Conservation (phyloP, 2,329 filamentous ascomycete genomes). For the Alternaria infectoria region DNA sequence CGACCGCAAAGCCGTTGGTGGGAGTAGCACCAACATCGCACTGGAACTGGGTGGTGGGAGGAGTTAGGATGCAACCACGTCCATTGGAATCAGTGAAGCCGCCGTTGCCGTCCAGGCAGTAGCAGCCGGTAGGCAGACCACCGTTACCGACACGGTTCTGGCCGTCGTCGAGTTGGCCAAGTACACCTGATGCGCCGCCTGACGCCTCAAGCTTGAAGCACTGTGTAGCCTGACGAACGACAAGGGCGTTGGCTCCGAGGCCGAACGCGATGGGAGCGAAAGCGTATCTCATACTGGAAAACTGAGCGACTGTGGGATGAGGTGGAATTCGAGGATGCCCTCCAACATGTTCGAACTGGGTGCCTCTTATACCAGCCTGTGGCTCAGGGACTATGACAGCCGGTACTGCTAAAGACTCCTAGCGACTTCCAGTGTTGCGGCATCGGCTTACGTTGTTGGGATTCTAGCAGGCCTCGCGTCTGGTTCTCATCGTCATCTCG, state of each 20-base stretch:
- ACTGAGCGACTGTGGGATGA: conserved; percentile 5
- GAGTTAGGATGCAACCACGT: conserved; percentile 68
- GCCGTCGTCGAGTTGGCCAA: conserved; percentile 68
- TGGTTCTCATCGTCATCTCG: conserved; percentile 6
- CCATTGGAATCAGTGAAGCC: conserved; percentile 62
- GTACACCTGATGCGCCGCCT: conserved; percentile 51
- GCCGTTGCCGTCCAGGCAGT: conserved; percentile 59
- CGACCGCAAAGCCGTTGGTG: conserved; percentile 63
- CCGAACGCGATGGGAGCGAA: conserved; percentile 25
- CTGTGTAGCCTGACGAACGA: conserved; percentile 24
- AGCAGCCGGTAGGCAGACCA: conserved; percentile 56
- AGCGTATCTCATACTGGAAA: conserved; percentile 29
- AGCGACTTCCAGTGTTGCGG: not conserved
- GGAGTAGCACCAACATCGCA: conserved; percentile 61
- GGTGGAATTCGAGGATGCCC: not conserved
- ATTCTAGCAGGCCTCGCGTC: not conserved
- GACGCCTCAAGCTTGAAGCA: conserved; percentile 26
- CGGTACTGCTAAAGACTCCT: not conserved
- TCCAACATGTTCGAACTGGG: not conserved
- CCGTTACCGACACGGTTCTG: conserved; percentile 66
- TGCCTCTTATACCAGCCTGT: not conserved
- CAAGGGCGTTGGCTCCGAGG: conserved; percentile 31
- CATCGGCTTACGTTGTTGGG: conserved; percentile 8
- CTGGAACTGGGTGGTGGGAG: conserved; percentile 65
- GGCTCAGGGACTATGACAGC: conserved; percentile 9